These are phyloP conservation scores for Penicillium tannophilum DNA, from an alignment of 495 filamentous ascomycete genomes.

Conservation along the genomic window DNA sequence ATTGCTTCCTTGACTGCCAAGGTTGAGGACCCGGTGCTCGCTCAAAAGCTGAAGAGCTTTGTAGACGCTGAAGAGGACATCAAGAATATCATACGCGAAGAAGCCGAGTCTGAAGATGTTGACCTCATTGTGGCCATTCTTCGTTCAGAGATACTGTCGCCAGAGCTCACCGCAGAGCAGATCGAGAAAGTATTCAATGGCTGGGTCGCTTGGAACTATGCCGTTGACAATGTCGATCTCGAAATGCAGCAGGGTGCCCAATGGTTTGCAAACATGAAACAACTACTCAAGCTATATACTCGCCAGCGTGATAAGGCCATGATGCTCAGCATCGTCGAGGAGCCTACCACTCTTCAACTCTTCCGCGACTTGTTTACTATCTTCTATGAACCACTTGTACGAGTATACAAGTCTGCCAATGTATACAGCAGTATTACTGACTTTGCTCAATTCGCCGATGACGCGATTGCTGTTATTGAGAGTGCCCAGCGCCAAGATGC, in stretches of 20 bases:
- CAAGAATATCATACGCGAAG: conserved; percentile 72
- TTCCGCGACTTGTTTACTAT: conserved; percentile 97
- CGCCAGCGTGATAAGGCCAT: conserved; percentile 92
- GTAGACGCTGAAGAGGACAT: conserved; percentile 69
- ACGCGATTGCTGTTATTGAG: conserved; percentile 86
- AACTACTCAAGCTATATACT: conserved; percentile 88
- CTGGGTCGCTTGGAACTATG: conserved; percentile 95
- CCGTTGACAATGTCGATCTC: conserved; percentile 87
- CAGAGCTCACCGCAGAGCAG: conserved; percentile 69
- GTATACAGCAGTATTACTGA: conserved; percentile 97
- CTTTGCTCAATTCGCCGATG: conserved; percentile 89
- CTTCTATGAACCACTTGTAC: conserved; percentile 95
- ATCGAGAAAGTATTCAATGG: conserved; percentile 85
- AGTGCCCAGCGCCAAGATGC: conserved; percentile 89
- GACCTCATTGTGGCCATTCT: conserved; percentile 86
- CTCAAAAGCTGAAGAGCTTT: conserved; percentile 78
- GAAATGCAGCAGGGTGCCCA: conserved; percentile 86
- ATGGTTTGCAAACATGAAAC: conserved; percentile 92
- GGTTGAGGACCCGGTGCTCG: conserved; percentile 77
- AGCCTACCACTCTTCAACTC: conserved; percentile 88
- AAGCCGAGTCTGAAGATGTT: conserved; percentile 67
- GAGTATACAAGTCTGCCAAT: conserved; percentile 98
- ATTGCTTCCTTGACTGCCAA: conserved; percentile 75
- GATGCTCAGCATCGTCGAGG: conserved; percentile 96
- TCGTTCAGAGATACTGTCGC: conserved; percentile 68